Percentiles rank a stretch among this genome's conserved stretches.
phyloP scores from a whole-genome alignment of 768 basidiomycete genomes.

The Postia placenta region DNA sequence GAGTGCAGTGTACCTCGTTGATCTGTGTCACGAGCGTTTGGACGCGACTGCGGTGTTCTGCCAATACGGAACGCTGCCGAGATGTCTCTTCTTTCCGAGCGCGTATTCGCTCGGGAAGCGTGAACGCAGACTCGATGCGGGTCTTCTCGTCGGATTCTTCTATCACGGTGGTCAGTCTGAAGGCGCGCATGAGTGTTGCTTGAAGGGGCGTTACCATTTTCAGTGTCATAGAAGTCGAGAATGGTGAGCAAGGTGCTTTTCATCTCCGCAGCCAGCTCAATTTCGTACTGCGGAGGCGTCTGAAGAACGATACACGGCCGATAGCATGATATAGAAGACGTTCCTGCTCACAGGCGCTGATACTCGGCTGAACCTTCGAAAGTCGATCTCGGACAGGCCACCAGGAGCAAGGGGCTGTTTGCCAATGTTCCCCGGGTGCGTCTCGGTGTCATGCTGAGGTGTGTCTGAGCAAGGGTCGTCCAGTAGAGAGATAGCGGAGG shows the following conservation, averaged over 20 bases:
- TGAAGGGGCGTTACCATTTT: not conserved
- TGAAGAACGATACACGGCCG: not conserved
- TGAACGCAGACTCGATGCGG: not conserved
- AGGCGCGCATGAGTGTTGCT: not conserved
- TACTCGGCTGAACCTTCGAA: conserved; percentile 1
- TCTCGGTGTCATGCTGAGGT: not conserved
- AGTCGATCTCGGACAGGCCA: conserved; percentile 7
- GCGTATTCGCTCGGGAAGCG: conserved; percentile 2
- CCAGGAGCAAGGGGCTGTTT: not conserved
- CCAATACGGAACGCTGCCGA: not conserved
- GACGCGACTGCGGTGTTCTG: conserved; percentile 2
- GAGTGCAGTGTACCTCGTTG: conserved; percentile 12
- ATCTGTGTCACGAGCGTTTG: conserved; percentile 10
- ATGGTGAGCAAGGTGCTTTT: conserved; percentile 7
- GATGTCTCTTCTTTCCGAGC: not conserved
- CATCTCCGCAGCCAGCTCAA: not conserved
- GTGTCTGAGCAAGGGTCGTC: not conserved
- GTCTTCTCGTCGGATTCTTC: not conserved
- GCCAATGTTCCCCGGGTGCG: not conserved
- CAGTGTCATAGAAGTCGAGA: not conserved
- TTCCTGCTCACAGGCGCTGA: not conserved
- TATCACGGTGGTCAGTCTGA: not conserved
- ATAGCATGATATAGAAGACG: not conserved
- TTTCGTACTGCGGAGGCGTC: not conserved
- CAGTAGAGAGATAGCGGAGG: not conserved